Conservation (phyloP, 495 filamentous ascomycete genomes). For the Copromyces sp. region DNA sequence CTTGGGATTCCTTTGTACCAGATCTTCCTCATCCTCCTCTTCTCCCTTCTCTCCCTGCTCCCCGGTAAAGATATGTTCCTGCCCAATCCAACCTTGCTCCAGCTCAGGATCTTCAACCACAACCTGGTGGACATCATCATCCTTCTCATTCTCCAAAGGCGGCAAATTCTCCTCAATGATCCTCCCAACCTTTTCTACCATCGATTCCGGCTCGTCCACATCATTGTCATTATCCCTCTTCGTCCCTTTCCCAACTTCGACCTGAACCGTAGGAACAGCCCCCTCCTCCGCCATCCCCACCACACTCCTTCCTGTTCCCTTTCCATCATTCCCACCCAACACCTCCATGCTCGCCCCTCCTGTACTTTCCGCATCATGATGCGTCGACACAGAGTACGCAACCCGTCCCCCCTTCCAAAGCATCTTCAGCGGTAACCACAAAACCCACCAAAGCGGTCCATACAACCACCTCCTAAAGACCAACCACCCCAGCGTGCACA, state of each 20-base stretch:
- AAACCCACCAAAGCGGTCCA: constrained; percentile 80
- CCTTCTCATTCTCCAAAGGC: constrained; percentile 7
- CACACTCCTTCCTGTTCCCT: constrained; percentile 10
- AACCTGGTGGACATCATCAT: constrained; percentile 21
- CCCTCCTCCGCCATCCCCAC: constrained; percentile 39
- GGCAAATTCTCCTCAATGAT: constrained; percentile 36
- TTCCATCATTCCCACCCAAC: constrained; percentile 11
- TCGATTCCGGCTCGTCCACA: constrained; percentile 19
- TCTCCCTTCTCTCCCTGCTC: background rate
- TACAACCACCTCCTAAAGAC: constrained; percentile 75
- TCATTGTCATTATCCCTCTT: constrained; percentile 2
- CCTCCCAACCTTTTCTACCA: constrained; percentile 39
- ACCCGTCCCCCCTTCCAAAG: constrained; percentile 36
- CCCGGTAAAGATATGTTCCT: background rate
- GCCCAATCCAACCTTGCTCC: constrained; percentile 4
- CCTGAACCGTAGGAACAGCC: constrained; percentile 34
- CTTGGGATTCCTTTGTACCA: constrained; percentile 45
- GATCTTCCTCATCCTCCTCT: constrained; percentile 16
- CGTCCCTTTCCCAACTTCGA: constrained; percentile 9
- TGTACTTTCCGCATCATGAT: constrained; percentile 24
- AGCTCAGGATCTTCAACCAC: constrained; percentile 2
- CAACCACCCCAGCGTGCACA: constrained; percentile 72
- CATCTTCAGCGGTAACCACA: constrained; percentile 70
- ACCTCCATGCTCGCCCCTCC: constrained; percentile 23
- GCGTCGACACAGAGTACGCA: constrained; percentile 28